Evolutionary conservation across 768 basidiomycete species (phyloP), one percentile per base, ranked within the genome.

Genomic region (Tylopilus felleus): DNA sequence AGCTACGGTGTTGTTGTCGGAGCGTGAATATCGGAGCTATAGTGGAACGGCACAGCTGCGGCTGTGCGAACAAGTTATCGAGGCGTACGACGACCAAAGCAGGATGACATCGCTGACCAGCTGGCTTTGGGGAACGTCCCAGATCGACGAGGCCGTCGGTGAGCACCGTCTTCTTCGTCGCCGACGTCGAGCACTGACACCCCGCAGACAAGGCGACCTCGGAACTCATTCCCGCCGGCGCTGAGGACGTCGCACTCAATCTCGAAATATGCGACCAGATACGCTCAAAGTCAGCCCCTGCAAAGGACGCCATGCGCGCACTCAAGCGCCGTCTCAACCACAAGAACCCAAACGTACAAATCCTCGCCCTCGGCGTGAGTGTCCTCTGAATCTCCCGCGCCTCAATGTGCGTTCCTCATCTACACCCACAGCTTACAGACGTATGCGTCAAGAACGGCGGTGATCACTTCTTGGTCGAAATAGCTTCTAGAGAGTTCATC

Each of bases 251-350:
- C 36, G 92, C 93, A 9, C 78, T 93, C 59, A 89, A 89, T 64
- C 88, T 99, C 55, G 93, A 98, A 69, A 92, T 98, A 77, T 93
- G 93, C 60, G 97, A 99, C 73, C 88, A 95, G 72, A 94, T 99
- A 68, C 84, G 94, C 50, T 92, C 92, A 7, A 95, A 96, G 76
- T 83, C 88, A 39, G 86, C 88, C 1, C 80, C 82, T 17, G 85
- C 95, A 17, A 89, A 88, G 72, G 85, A 88, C 56, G 88, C 96
- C 5, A 90, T 94, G 86, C 87, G 87, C 53, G 83, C 88, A 19
- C 77, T 99, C 65, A 93, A 93, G 72, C 82, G 86, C 23, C 81
- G 95, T 47, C 75, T 98, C 47, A 86, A 87, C 64, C 91, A 96
- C 73, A 90, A 89, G 81, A 99, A 99, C 70, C 94, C 93, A 0